Conservation (phyloP, 768 basidiomycete genomes). For the Suillus discolor region DNA sequence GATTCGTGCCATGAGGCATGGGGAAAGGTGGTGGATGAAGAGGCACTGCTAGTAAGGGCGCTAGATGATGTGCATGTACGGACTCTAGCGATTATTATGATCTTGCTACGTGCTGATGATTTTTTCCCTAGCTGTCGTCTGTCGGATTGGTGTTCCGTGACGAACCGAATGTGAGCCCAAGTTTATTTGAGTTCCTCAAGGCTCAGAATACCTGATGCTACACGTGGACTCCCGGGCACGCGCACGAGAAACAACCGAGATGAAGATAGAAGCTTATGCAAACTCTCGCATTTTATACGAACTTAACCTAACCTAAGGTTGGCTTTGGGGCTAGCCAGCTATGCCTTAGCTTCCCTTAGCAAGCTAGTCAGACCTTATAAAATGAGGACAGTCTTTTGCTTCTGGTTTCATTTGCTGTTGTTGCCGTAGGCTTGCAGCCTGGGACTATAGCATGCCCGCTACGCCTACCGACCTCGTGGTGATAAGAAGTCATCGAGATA, state of each 20-base stretch:
- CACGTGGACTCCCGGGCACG: slow-evolving; percentile 65
- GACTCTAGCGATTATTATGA: slow-evolving; percentile 8
- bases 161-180: slow-evolving; percentile 76
- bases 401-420: too few species aligned
- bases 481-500: background rate
- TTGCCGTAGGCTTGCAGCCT: background rate
- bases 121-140: slow-evolving; percentile 55
- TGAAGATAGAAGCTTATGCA: slow-evolving; percentile 62
- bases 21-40: slow-evolving; percentile 80
- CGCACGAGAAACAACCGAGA: slow-evolving; percentile 73
- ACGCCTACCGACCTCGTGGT: background rate
- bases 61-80: slow-evolving; percentile 83
- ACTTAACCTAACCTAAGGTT: background rate
- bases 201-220: slow-evolving; percentile 61
- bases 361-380: background rate
- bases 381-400: background rate
- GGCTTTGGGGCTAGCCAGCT: background rate
- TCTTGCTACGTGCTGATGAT: slow-evolving; percentile 5
- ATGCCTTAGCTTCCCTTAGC: background rate
- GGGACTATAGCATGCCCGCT: background rate
- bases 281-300: background rate
- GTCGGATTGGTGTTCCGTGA: slow-evolving; percentile 85
- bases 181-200: slow-evolving; percentile 56
- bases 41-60: slow-evolving; percentile 70
- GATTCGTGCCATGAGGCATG: slow-evolving; percentile 73